Base-by-base conservation (phyloP, 106 monocot genomes). In the Apostasia ramifera region DNA sequence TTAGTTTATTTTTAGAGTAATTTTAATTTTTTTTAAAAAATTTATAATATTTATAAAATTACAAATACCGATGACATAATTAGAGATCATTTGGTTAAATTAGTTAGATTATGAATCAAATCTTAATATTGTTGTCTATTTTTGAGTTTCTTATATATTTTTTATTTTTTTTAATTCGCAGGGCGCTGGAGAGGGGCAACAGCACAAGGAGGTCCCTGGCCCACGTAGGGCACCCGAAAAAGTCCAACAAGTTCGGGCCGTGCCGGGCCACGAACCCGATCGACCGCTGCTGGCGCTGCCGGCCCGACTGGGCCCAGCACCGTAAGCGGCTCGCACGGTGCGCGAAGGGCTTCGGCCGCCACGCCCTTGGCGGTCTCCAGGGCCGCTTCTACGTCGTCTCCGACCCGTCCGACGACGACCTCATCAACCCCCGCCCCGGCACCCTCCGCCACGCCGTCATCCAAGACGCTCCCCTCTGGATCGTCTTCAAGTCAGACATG, bases 231-330 rank as follows among this genome's bases (percentile, higher is more conserved):
- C 26, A 26, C 26, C 26, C 26, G 26, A 26, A 26, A 26, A 26
- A 26, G 26, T 26, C 26, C 26, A 26, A 26, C 26, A 26, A 26
- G 26, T 26, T 26, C 26, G 26, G 26, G 26, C 26, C 81, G 6
- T 78, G 78, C 46, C 79, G 79, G 3, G 82, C 78, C 3, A 82
- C 82, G 53, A 86, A 86, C 70, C 86, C 86, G 12, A 82, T 86
- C 45, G 86, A 86, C 61, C 82, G 82, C 59, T 86, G 86, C 81
- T 86, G 86, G 86, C 78, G 86, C 3, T 86, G 86, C 69, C 79
- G 82, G 49, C 76, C 76, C 1, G 43, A 79, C 8, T 86, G 86
- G 86, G 79, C 79, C 72, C 70, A 43, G 8, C 44, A 79, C 76
- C 81, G 86, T 59, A 81, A 79, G 73, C 76, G 82, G 1, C 79